phyloP scores from a whole-genome alignment of 305 asterid genomes.

The Rubia peregrina region DNA sequence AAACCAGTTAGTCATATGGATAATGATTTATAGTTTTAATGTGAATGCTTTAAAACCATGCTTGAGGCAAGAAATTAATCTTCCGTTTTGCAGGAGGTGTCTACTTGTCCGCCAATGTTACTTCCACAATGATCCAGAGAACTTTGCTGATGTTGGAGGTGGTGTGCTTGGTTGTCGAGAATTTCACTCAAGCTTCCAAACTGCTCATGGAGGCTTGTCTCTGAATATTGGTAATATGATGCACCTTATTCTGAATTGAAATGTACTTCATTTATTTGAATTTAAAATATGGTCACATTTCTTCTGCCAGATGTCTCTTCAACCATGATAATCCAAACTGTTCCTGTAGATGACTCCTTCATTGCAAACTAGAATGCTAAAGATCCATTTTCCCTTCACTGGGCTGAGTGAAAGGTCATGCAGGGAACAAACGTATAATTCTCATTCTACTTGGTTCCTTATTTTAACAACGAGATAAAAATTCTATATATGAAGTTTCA shows the following conservation, averaged over 20 bases:
- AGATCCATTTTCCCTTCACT: slow-evolving; percentile 52
- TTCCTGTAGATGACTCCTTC: slow-evolving; percentile 65
- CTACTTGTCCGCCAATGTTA: slow-evolving; percentile 31
- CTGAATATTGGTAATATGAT: slow-evolving; percentile 28
- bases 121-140: slow-evolving; percentile 28
- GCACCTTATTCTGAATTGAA: not conserved
- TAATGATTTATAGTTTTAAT: not conserved
- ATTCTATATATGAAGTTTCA: not conserved
- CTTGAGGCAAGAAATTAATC: not conserved
- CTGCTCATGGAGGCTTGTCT: slow-evolving; percentile 33
- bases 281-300: not conserved
- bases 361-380: slow-evolving; percentile 58
- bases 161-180: slow-evolving; percentile 39
- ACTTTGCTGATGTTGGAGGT: slow-evolving; percentile 31
- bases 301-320: slow-evolving; percentile 60
- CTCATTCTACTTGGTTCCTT: not conserved
- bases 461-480: not conserved
- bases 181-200: slow-evolving; percentile 30
- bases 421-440: slow-evolving; percentile 44
- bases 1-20: slow-evolving; percentile 47
- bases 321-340: slow-evolving; percentile 79
- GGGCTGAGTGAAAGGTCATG: slow-evolving; percentile 59
- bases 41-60: not conserved
- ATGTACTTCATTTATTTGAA: not conserved
- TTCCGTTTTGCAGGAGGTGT: slow-evolving; percentile 23